A percentile compares a stretch with the other conserved stretches of the same genome.
These are phyloP conservation scores for Odontarrhena argentea DNA, from an alignment of 345 rosid species.

Conservation along the genomic window DNA sequence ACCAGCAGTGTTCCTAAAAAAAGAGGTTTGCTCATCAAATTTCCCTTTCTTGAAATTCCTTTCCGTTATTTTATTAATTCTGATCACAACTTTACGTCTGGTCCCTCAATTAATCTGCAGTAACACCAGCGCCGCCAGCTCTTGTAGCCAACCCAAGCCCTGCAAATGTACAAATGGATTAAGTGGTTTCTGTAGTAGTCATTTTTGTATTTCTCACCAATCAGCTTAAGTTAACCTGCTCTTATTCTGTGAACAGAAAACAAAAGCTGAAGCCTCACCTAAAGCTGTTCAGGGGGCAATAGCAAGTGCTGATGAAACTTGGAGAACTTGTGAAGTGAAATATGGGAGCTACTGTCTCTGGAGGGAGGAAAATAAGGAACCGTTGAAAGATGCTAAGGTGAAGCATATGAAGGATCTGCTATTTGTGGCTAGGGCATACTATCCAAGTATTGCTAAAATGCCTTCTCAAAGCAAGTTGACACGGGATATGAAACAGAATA, in stretches of 20 bases:
- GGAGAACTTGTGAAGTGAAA: conserved; percentile 64
- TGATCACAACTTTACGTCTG: conserved; percentile 6
- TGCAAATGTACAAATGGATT: conserved; percentile 34
- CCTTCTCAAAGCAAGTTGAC: conserved; percentile 71
- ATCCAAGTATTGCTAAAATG: conserved; percentile 89
- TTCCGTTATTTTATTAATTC: background rate
- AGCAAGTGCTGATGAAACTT: conserved; percentile 48
- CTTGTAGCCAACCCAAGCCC: conserved; percentile 38
- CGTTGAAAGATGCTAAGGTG: conserved; percentile 76
- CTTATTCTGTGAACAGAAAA: conserved; percentile 47
- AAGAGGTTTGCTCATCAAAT: conserved; percentile 32
- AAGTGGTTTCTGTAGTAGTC: conserved; percentile 22
- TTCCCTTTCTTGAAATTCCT: conserved; percentile 11
- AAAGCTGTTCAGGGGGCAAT: conserved; percentile 28
- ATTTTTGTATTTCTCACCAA: background rate
- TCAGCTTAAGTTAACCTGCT: conserved; percentile 13
- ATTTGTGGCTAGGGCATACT: conserved; percentile 94
- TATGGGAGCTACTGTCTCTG: conserved; percentile 97
- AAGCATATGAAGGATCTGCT: conserved; percentile 89
- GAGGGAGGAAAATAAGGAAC: conserved; percentile 81
- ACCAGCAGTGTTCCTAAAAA: conserved; percentile 16
- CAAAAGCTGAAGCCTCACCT: conserved; percentile 26
- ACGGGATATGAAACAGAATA: conserved; percentile 79
- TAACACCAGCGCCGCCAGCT: conserved; percentile 34
- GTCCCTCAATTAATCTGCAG: conserved; percentile 33